Percentiles rank a stretch among this genome's conserved stretches.
Conservation (phyloP, 441 rosid species). For the Raphanus hybrid region DNA sequence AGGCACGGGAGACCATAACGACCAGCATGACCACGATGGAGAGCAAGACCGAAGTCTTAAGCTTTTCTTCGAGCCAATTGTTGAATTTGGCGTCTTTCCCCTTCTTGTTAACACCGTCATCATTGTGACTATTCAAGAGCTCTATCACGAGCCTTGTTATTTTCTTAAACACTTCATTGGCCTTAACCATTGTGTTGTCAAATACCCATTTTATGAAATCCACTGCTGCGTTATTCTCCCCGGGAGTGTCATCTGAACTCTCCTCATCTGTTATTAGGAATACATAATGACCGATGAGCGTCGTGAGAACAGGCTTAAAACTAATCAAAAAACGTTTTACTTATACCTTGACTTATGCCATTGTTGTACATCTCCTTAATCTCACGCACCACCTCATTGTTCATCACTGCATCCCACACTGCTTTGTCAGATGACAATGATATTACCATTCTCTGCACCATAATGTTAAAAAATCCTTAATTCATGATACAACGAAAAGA, state of each 20-base stretch:
- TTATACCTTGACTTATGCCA: slow-evolving; percentile 43
- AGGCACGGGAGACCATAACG: slow-evolving; percentile 53
- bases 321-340: background rate
- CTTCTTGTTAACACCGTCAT: background rate
- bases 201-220: slow-evolving; percentile 51
- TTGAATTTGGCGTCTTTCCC: slow-evolving; percentile 35
- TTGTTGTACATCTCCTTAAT: slow-evolving; percentile 44
- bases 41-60: slow-evolving; percentile 53
- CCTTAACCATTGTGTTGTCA: slow-evolving; percentile 46
- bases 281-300: background rate
- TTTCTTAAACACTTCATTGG: slow-evolving; percentile 49
- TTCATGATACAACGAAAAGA: background rate
- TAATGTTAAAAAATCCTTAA: background rate
- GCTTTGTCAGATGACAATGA: slow-evolving; percentile 60
- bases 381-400: slow-evolving; percentile 55
- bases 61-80: slow-evolving; percentile 47
- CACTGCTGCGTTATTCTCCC: slow-evolving; percentile 35
- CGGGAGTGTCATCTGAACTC: slow-evolving; percentile 32
- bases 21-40: slow-evolving; percentile 55
- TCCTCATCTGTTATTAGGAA: slow-evolving; percentile 46
- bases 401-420: slow-evolving; percentile 62
- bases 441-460: slow-evolving; percentile 56
- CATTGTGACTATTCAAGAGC: slow-evolving; percentile 28
- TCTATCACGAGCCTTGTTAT: slow-evolving; percentile 44
- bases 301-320: no score